phyloP scores from a whole-genome alignment of 2,329 filamentous ascomycete genomes.

The Exutisphaerella laricina region DNA sequence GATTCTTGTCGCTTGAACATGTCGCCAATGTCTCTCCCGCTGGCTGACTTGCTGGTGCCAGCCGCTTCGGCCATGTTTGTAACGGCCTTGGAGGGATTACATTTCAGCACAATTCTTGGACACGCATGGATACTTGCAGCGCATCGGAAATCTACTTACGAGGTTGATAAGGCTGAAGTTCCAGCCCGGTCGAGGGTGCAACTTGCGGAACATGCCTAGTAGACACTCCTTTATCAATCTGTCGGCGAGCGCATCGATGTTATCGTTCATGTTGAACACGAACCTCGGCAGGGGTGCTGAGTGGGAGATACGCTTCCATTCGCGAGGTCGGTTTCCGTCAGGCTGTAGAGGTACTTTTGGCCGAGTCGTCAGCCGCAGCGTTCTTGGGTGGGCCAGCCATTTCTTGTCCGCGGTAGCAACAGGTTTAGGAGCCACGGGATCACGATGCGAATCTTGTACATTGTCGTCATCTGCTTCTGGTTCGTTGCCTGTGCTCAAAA shows the following conservation, averaged over 20 bases:
- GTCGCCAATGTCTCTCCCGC: slow-evolving; percentile 67
- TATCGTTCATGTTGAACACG: slow-evolving; percentile 59
- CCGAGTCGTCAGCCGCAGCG: slow-evolving; percentile 72
- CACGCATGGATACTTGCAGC: no score
- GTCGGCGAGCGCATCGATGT: slow-evolving; percentile 56
- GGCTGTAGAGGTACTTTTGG: slow-evolving; percentile 51
- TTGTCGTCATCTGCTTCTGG: slow-evolving; percentile 14
- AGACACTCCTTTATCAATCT: slow-evolving; percentile 64
- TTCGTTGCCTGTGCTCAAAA: slow-evolving; percentile 52
- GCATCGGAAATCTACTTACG: no score
- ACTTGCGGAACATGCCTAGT: slow-evolving; percentile 64
- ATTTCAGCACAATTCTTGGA: no score
- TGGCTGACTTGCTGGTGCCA: slow-evolving; percentile 40
- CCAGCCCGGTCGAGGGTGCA: slow-evolving; percentile 67
- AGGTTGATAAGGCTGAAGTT: slow-evolving; percentile 81
- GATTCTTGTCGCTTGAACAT: slow-evolving; percentile 78
- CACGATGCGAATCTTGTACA: slow-evolving; percentile 25
- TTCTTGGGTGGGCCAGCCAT: slow-evolving; percentile 79
- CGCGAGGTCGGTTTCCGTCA: slow-evolving; percentile 52
- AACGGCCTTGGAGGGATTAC: no score
- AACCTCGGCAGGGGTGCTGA: slow-evolving; percentile 69
- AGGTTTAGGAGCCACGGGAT: slow-evolving; percentile 2
- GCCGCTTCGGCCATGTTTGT: slow-evolving; percentile 66
- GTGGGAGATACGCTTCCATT: slow-evolving; percentile 66
- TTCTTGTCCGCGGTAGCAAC: slow-evolving; percentile 23